These are phyloP conservation scores for Backusella liffmaniae DNA, from an alignment of 192 early-diverging fungal species.

Conservation along the genomic window DNA sequence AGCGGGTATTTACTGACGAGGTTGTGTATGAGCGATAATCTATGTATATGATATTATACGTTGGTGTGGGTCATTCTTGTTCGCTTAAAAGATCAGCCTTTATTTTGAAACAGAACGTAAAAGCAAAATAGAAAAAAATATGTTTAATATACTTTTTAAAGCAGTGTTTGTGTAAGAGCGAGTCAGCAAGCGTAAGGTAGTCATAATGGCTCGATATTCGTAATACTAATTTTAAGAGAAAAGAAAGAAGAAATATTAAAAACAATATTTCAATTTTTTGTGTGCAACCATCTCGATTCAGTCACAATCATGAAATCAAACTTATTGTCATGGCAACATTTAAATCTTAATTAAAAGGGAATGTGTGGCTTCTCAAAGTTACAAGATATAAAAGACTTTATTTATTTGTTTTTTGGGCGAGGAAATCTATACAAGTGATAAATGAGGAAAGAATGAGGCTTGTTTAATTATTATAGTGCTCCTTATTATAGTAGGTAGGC, in stretches of 20 bases:
- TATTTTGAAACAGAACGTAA: neutral
- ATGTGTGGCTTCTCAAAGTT: neutral
- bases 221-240: neutral
- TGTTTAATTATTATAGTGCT: neutral
- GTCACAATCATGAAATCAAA: too few species aligned
- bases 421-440: neutral
- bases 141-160: neutral
- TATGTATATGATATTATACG: neutral
- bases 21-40: neutral
- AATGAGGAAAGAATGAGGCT: neutral
- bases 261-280: neutral
- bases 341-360: too few species aligned
- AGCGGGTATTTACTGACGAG: neutral
- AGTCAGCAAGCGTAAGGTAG: neutral
- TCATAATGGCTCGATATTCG: neutral
- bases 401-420: neutral
- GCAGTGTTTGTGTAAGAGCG: neutral
- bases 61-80: neutral
- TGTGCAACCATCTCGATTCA: too few species aligned
- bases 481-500: conserved; percentile 6
- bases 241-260: neutral
- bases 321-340: too few species aligned
- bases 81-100: conserved; percentile 4
- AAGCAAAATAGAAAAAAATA: neutral
- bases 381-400: too few species aligned